Base-by-base conservation (phyloP, 495 filamentous ascomycete genomes). In the Penicillium cinerascens region DNA sequence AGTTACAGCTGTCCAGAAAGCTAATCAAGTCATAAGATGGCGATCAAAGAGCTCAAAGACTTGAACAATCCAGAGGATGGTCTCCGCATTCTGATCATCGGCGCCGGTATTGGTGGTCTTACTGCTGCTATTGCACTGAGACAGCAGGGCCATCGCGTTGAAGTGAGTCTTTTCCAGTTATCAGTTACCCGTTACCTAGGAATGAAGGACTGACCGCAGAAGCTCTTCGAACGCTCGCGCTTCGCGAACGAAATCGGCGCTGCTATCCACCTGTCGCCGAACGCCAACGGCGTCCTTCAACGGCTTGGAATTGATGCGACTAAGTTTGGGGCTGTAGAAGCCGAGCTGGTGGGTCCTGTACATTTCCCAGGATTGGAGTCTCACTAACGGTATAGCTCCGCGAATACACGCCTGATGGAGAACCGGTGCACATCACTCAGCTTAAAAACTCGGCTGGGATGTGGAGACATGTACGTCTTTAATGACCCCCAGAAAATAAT, bases 31-130 rank as follows among this genome's bases (percentile, higher is more conserved):
- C 20, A 16, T 33, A 58, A 42, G 10, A 59, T 60, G 57, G 52
- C 54, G 45, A 16, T 47, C 35, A 55, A 46, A 48, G 49, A 60
- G 35, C 13, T 56, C 6, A 56, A 51, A 27, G 42, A n/a, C n/a
- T n/a, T n/a, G n/a, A n/a, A 44, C 4, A 25, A 47, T 4, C 23
- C 52, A 33, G 44, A 55, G 22, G 23, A 42, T 6, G 64, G 65
- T 20, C 58, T 71, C 16, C 61, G 55, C n/a, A 60, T 82, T 44
- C 50, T 73, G 52, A 79, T 84, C 20, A 73, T 79, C n/a, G 81
- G 80, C 13, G 81, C 76, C 15, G 80, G 82, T 0, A 83, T 83
- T 18, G 78, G 78, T 11, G 80, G 81, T 7, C 58, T 83, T 23
- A 65, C 73, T 1, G 74, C 80, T 13, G 80, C 81, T 0, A 76